Evolutionary conservation across 2,329 filamentous ascomycete species (phyloP).

Genomic region (Cladosporium austrohemisphaericum): DNA sequence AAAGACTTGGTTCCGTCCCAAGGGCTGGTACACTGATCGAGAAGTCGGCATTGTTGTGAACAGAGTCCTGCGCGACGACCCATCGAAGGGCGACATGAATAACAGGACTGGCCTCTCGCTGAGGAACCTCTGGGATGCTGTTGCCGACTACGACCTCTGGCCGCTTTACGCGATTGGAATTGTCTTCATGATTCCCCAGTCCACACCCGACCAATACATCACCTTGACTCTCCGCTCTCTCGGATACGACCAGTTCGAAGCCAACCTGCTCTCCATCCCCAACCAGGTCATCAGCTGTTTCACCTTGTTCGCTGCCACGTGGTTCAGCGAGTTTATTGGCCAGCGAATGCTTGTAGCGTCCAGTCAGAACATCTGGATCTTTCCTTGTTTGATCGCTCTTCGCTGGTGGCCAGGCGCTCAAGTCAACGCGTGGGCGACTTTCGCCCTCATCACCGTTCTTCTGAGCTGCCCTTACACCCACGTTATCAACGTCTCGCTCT

Average conservation of each 20-base stretch:
- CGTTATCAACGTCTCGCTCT: constrained; percentile 40
- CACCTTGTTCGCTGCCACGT: constrained; percentile 44
- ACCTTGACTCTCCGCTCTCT: constrained; percentile 56
- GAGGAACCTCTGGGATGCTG: constrained; percentile 47
- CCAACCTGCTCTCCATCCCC: constrained; percentile 60
- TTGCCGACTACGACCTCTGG: constrained; percentile 58
- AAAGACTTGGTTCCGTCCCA: constrained; percentile 56
- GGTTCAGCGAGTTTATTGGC: constrained; percentile 46
- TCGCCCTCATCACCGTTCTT: constrained; percentile 35
- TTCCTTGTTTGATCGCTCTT: constrained; percentile 57
- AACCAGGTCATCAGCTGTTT: constrained; percentile 36
- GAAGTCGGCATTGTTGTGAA: constrained; percentile 64
- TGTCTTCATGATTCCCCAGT: constrained; percentile 51
- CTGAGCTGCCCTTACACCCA: constrained; percentile 49
- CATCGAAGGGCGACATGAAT: constrained; percentile 53
- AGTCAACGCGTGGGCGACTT: constrained; percentile 37
- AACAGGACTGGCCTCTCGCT: constrained; percentile 55
- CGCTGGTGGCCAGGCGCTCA: constrained; percentile 43
- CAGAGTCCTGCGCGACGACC: constrained; percentile 59
- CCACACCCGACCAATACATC: constrained; percentile 52
- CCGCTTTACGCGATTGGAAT: constrained; percentile 51
- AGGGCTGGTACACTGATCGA: constrained; percentile 61
- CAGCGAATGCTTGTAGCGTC: constrained; percentile 46
- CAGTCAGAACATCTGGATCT: constrained; percentile 55
- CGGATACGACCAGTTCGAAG: constrained; percentile 58